phyloP scores from a whole-genome alignment of 768 basidiomycete genomes.

The Mycena vulgaris region DNA sequence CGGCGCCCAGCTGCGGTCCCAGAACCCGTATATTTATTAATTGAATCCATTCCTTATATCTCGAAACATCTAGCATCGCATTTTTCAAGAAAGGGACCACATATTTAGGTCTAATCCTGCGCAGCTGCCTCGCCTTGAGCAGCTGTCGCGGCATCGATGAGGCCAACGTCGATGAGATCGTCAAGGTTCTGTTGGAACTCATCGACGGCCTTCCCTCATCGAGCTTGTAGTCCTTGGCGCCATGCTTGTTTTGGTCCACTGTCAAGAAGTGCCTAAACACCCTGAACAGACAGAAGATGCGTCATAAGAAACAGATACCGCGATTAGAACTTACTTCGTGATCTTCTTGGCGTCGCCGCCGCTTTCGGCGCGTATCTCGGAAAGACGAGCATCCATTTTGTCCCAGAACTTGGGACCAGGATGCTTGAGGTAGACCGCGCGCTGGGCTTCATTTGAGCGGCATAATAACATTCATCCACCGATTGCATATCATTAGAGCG shows the following conservation, averaged over 20 bases:
- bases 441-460: too few species aligned
- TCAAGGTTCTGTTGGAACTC: slow-evolving; percentile 6
- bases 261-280: slow-evolving; percentile 13
- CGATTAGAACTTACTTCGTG: background rate
- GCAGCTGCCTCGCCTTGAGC: too few species aligned
- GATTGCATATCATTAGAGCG: slow-evolving; percentile 39
- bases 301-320: background rate
- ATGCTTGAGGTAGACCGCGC: background rate
- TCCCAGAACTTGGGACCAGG: slow-evolving; percentile 12
- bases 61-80: too few species aligned
- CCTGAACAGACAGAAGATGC: background rate
- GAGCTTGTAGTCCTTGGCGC: slow-evolving; percentile 10
- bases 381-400: background rate
- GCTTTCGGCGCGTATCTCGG: background rate
- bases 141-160: background rate
- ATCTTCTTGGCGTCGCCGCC: background rate
- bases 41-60: too few species aligned
- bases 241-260: slow-evolving; percentile 3
- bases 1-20: too few species aligned
- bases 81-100: too few species aligned
- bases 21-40: too few species aligned
- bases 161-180: slow-evolving; percentile 9
- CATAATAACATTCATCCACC: background rate
- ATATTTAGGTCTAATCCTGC: too few species aligned
- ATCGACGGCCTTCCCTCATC: background rate